Base-by-base conservation (phyloP, 352 stramenopile genomes). In the Peronospora destructor region DNA sequence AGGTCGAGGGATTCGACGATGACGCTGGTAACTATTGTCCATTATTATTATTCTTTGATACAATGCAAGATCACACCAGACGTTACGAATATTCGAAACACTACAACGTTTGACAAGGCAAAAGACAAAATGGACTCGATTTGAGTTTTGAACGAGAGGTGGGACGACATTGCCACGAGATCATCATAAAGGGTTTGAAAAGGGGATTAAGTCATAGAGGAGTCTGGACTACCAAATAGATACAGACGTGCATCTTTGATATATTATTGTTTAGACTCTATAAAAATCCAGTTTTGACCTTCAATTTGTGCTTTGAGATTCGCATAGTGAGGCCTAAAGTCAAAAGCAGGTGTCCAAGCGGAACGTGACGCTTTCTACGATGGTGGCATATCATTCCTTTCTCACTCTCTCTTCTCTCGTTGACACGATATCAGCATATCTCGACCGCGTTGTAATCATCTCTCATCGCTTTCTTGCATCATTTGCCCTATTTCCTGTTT, bases 1-100 rank as follows among this genome's bases (percentile, higher is more conserved):
- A 11, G 58, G 46, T 44, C 52, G 46, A 33, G 58, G 58, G 43
- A 66, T 58, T 14, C 49, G 56, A 11, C 41, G 51, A 23, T 44
- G 36, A 33, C 49, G 55, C 3, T 1, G 19, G 6, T 38, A 48
- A 6, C 8, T 54, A 25, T 19, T 35, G 30, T 61, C 57, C 51
- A 63, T 63, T 11, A 19, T 1, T 19, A 19, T 0, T 34, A 21
- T 1, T 21, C 3, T 3, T 21, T 21, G 19, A 21, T 21, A 21
- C 19, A 21, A 21, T 1, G 1, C 3, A 21, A 21, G n/a, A n/a
- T n/a, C n/a, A n/a, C n/a, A n/a, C n/a, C 3, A 21, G 19, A 21
- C 19, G 19, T 21, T 21, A 21, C 1, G 19, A 21, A 21, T 21
- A 21, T 21, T n/a, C n/a, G n/a, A n/a, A n/a, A 3, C 3, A 21